Evolutionary conservation across 352 stramenopile genomes (phyloP), one percentile per base, ranked within the genome.

Genomic region (Phytophthora sp.): DNA sequence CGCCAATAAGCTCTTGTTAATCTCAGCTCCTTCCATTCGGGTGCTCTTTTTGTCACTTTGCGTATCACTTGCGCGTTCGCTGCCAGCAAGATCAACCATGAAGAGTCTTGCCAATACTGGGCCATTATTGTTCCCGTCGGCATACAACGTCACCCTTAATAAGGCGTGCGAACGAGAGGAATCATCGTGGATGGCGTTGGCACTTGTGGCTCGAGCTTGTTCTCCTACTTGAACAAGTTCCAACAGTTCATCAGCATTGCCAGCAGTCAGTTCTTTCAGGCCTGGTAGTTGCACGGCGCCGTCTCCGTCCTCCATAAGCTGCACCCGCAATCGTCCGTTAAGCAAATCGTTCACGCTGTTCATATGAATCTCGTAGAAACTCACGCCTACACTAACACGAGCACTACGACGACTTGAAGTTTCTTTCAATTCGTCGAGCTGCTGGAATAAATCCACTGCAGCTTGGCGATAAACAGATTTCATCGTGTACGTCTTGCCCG

Each of bases 361-460:
- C 50, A 96, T 96, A 74, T 99, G 99, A 56, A 99, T 98, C 79
- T 99, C 96, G 80, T 98, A 99, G 36, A 98, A 96, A 31, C 89
- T 97, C 33, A 97, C 89, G 30, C 84, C 77, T 4, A 98, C 88
- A 8, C 53, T 69, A 36, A 98, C 77, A 21, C 44, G 60, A 31
- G 50, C 74, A 12, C 29, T 30, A 24, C 35, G 56, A 31, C 64
- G 35, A 58, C 44, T 63, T 5, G 64, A 44, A 3, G 39, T 26
- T n/a, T 66, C 42, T 42, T 45, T 45, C 18, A 63, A 11, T 20
- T 65, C 60, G 12, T 73, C 50, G 23, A 89, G 65, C 8, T 77
- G 71, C 4, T 65, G 66, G 47, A 94, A 94, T 13, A 94, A 67
- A 53, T 91, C 86, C 3, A 57, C 55, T 1, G 82, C 77, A 12